phyloP scores from a whole-genome alignment of 2,329 filamentous ascomycete genomes.

The Cordyceps cicadae region DNA sequence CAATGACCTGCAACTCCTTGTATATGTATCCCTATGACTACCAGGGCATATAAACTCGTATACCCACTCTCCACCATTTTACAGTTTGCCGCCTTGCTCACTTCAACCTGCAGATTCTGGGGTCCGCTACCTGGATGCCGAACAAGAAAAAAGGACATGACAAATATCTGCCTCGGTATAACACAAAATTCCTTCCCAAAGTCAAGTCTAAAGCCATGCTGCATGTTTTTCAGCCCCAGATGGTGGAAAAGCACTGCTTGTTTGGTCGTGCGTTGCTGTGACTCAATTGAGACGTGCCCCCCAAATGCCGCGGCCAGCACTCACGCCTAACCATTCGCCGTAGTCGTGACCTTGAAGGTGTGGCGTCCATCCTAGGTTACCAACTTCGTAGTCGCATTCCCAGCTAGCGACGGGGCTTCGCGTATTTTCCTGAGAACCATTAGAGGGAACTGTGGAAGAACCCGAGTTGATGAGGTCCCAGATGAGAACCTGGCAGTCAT shows the following conservation, averaged over 20 bases:
- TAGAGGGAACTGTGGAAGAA: constrained; percentile 37
- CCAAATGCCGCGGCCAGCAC: constrained; percentile 74
- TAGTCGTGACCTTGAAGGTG: constrained; percentile 58
- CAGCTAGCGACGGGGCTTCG: constrained; percentile 67
- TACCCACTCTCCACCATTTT: neutral
- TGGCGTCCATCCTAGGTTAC: constrained; percentile 78
- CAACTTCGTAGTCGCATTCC: constrained; percentile 81
- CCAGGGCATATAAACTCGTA: neutral
- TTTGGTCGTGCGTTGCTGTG: too few species aligned
- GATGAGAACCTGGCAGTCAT: constrained; percentile 83
- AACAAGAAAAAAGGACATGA: constrained; percentile 2
- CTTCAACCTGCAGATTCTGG: neutral
- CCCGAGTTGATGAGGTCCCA: constrained; percentile 78
- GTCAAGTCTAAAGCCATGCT: neutral
- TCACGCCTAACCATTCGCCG: constrained; percentile 78
- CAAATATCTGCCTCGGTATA: neutral
- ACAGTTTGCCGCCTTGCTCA: neutral
- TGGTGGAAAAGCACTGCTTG: neutral
- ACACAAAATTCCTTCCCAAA: neutral
- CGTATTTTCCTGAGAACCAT: constrained; percentile 47
- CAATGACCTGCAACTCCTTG: constrained; percentile 10
- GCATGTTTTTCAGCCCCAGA: neutral
- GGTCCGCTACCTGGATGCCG: neutral
- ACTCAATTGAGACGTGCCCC: constrained; percentile 47
- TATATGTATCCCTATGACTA: constrained; percentile 5